These are phyloP conservation scores for Telfairia occidentalis DNA, from an alignment of 331 rosid species.

Conservation along the genomic window DNA sequence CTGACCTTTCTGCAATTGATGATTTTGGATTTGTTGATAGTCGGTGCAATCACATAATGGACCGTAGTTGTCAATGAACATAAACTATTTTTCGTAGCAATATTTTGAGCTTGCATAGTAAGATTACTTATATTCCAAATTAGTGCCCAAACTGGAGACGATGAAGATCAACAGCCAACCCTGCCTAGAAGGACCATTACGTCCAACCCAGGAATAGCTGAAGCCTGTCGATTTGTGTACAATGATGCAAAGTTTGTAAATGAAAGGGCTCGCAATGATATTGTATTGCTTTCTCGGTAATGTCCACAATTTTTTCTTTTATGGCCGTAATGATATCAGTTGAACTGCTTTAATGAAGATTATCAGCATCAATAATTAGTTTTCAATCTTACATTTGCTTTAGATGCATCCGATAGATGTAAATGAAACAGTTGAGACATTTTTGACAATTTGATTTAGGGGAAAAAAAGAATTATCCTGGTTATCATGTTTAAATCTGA, in stretches of 20 bases:
- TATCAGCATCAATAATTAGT: not conserved
- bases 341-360: not conserved
- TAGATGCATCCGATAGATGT: not conserved
- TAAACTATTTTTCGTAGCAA: not conserved
- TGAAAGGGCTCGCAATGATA: conserved; percentile 65
- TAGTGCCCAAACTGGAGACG: conserved; percentile 41
- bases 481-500: not conserved
- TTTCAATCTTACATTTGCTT: not conserved
- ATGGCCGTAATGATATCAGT: conserved; percentile 4
- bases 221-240: conserved; percentile 58
- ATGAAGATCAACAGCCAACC: conserved; percentile 23
- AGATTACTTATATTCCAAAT: conserved; percentile 15
- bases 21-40: not conserved
- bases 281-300: conserved; percentile 77
- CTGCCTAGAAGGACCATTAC: conserved; percentile 15
- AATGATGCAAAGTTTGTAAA: conserved; percentile 77
- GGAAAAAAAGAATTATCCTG: not conserved
- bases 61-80: not conserved
- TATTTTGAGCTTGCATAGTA: conserved; percentile 6
- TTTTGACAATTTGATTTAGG: not conserved
- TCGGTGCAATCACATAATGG: not conserved
- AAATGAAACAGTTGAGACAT: not conserved
- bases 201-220: conserved; percentile 46
- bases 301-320: conserved; percentile 13
- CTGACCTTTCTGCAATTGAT: not conserved